Percentiles rank a stretch among this genome's conserved stretches.
These are phyloP conservation scores for Cystofilobasidium bisporidii DNA, from an alignment of 768 basidiomycete genomes.

Conservation along the genomic window DNA sequence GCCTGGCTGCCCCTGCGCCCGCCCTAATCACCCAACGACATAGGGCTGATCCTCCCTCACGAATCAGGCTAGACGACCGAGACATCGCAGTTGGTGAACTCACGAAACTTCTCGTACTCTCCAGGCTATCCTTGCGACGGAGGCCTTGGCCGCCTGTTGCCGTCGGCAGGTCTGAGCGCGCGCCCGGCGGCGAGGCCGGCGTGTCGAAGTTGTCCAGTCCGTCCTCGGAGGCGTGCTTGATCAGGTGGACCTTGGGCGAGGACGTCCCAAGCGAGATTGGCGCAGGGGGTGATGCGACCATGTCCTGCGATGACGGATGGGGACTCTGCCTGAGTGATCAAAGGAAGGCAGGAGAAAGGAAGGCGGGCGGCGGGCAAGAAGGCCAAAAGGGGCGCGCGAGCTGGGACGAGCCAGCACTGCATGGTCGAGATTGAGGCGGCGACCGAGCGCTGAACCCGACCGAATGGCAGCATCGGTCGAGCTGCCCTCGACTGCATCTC, in stretches of 20 bases:
- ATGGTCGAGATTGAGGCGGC: too few species aligned
- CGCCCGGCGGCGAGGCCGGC: background rate
- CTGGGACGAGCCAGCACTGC: too few species aligned
- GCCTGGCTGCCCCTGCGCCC: too few species aligned
- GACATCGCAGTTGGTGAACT: slow-evolving; percentile 5
- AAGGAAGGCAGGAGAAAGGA: too few species aligned
- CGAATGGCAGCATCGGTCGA: too few species aligned
- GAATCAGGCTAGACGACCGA: background rate
- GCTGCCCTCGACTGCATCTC: too few species aligned
- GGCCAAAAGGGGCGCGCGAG: too few species aligned
- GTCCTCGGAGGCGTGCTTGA: background rate
- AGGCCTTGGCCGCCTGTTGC: slow-evolving; percentile 26
- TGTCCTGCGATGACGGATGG: too few species aligned
- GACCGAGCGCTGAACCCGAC: too few species aligned
- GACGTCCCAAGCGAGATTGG: background rate
- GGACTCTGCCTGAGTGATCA: too few species aligned
- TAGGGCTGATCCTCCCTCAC: background rate
- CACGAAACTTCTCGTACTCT: slow-evolving; percentile 33
- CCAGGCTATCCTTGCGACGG: slow-evolving; percentile 31
- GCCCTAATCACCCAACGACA: background rate
- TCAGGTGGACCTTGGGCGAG: slow-evolving; percentile 5
- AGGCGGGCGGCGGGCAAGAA: too few species aligned
- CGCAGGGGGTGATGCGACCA: background rate
- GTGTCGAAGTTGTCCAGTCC: background rate
- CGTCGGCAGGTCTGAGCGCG: background rate